phyloP scores from a whole-genome alignment of 306 rosid species.

The Citrullus colocynthis region DNA sequence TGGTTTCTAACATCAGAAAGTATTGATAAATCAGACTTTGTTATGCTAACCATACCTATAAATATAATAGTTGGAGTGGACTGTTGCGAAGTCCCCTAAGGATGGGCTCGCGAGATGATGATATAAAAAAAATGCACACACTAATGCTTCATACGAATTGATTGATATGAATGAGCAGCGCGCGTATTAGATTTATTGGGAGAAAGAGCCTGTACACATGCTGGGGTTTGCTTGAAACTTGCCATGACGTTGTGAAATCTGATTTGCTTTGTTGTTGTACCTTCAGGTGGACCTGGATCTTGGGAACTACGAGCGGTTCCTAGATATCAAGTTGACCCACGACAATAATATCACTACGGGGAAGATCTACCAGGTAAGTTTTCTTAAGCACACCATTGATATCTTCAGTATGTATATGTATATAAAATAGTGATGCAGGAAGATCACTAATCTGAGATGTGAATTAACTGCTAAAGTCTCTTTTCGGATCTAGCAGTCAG shows the following conservation, averaged over 20 bases:
- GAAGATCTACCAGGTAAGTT: constrained; percentile 85
- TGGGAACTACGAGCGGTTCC: constrained; percentile 89
- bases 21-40: not conserved
- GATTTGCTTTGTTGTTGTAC: constrained; percentile 17
- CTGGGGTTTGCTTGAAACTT: not conserved
- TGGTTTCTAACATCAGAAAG: not conserved
- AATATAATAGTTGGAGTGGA: not conserved
- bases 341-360: constrained; percentile 93
- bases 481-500: constrained; percentile 17
- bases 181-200: not conserved
- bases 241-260: not conserved
- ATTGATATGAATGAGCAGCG: not conserved
- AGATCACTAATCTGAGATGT: not conserved
- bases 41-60: not conserved
- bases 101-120: not conserved
- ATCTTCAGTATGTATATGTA: not conserved
- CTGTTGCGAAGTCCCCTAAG: not conserved
- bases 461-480: not conserved
- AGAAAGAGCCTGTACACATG: not conserved
- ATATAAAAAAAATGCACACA: not conserved
- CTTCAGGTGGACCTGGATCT: constrained; percentile 96
- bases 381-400: not conserved
- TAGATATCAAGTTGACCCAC: constrained; percentile 78
- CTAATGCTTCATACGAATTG: not conserved
- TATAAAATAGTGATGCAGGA: not conserved